These are phyloP conservation scores for Tulasnella sp. DNA, from an alignment of 768 basidiomycete species.

Conservation along the genomic window DNA sequence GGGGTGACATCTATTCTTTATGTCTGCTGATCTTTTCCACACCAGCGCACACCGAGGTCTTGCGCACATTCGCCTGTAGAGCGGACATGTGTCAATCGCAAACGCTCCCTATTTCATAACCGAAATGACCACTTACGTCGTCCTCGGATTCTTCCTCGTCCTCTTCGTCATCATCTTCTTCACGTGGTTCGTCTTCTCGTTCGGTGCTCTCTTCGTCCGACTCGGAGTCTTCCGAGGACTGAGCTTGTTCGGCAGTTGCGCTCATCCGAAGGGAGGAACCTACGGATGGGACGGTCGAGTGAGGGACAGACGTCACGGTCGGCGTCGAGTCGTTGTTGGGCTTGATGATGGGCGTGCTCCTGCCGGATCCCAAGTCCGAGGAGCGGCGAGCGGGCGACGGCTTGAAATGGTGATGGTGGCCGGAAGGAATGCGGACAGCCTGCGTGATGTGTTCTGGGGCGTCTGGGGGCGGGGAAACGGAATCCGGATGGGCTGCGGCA, in stretches of 20 bases:
- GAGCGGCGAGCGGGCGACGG: not conserved
- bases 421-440: constrained; percentile 19
- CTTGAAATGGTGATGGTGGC: constrained; percentile 20
- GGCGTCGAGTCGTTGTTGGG: constrained; percentile 22
- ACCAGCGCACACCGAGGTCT: constrained; percentile 35
- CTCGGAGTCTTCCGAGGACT: constrained; percentile 33
- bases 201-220: constrained; percentile 36
- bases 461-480: constrained; percentile 3
- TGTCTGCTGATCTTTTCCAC: constrained; percentile 37
- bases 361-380: not conserved
- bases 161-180: constrained; percentile 34
- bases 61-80: constrained; percentile 20
- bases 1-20: constrained; percentile 26
- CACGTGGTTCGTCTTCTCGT: constrained; percentile 33
- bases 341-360: constrained; percentile 8
- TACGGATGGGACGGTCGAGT: constrained; percentile 10
- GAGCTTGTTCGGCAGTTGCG: constrained; percentile 21
- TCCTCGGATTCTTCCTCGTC: constrained; percentile 35
- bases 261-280: constrained; percentile 3
- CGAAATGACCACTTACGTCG: constrained; percentile 29
- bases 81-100: constrained; percentile 9
- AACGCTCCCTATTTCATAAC: not conserved
- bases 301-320: constrained; percentile 10
- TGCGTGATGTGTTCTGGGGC: constrained; percentile 29
- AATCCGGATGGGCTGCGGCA: not conserved